Base-by-base conservation (phyloP, 169 alveolate species). In the Neospora caninum region DNA sequence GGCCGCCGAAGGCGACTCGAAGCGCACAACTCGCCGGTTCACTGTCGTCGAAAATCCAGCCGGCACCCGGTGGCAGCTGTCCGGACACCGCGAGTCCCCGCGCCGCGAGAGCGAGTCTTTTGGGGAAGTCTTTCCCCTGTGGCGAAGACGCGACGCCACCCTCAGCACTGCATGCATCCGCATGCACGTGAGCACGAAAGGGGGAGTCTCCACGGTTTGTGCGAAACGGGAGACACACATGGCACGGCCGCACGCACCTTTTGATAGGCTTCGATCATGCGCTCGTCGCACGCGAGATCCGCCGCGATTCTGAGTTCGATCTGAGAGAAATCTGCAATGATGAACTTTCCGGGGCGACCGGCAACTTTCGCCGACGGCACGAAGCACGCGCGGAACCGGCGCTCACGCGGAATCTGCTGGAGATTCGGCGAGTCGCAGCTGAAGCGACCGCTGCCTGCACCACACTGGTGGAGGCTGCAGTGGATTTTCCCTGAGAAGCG, bases 241-340 rank as follows among this genome's bases (percentile, higher is more conserved):
- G n/a, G n/a, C n/a, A n/a, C n/a, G n/a, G n/a, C 13, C 13, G 4
- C 22, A 49, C 58, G 49, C 7, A 93, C 97, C 73, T 95, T 95
- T 83, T 89, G 86, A 87, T 97, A 97, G 83, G 98, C 98, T 41
- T 97, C 96, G 16, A 97, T 96, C 98, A 97, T 97, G 41, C 91
- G 96, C 42, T 96, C 97, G 80, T 97, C 98, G 67, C 96, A 93
- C 25, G 98, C 97, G 39, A 97, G 97, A 69, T 97, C 98, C 2
- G 98, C 98, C 4, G 98, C 98, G 53, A 97, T 97, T 29, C 98
- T 95, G 82, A 97, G 92, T 97, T 97, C 98, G 42, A 97, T 97
- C 70, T 97, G 98, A 39, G 97, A 96, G 97, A 97, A 97, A 92
- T 97, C 98, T 9, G 98, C 98, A 36, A 97, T 97, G 9, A 96